Evolutionary conservation across 2,329 filamentous ascomycete genomes (phyloP), one percentile per base, ranked within the genome.

Genomic region (Immersiporthe knoxdaviesiana): DNA sequence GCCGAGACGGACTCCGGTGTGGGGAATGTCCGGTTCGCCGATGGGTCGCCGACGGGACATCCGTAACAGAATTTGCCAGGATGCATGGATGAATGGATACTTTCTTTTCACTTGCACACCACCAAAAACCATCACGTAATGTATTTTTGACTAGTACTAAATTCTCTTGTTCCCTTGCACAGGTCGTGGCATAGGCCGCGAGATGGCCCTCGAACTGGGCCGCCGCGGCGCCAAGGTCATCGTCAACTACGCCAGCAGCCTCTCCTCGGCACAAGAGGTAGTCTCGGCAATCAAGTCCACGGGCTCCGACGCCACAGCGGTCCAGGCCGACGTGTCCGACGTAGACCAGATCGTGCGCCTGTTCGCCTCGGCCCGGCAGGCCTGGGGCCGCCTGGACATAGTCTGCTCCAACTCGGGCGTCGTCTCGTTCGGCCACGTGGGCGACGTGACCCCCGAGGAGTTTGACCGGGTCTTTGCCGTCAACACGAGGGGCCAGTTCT

Each of bases 341-440:
- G 85, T 91, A 60, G 78, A 84, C 70, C 83, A 92, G 79, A 92
- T 89, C 73, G 83, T 85, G 67, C 79, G 80, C 70, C 81, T 92
- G 74, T 91, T 92, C 82, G 83, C 86, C 68, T 79, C 90, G 76
- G 89, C 89, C 66, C 82, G 89, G 72, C 81, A 82, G 74, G 82
- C 87, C 78, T 92, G 89, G 76, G 90, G 90, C 78, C 85, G 87
- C 78, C 84, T 92, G 76, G 84, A 92, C 80, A 90, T 92, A 74
- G 90, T 90, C 75, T 88, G 87, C 83, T 91, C 87, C 76, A 92
- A 92, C 84, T 88, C 86, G 60, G 90, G 90, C 63, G 89, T 90
- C 67, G 89, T 91, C 76, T 86, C 83, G 60, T 91, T 91, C 83
- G 88, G 89, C 72, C 88, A 90, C 79, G 85, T 90, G 70, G 87